Conservation (phyloP, 805 yeast species). For the Candida tibetensis region DNA sequence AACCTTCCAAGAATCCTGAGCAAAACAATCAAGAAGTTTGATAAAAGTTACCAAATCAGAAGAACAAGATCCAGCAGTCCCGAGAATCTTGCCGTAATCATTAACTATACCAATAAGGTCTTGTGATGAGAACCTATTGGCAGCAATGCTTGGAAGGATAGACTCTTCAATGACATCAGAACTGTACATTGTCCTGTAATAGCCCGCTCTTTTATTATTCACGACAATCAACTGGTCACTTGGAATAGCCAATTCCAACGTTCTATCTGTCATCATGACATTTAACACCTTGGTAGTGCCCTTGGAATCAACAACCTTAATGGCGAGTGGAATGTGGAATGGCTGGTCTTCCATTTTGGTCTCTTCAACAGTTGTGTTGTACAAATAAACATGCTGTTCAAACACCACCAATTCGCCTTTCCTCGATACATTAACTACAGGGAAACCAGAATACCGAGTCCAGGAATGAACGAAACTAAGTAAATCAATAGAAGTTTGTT, state of each 20-base stretch:
- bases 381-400: slow-evolving; percentile 39
- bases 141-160: slow-evolving; percentile 8
- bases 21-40: slow-evolving; percentile 24
- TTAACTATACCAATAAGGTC: slow-evolving; percentile 37
- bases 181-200: slow-evolving; percentile 10
- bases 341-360: slow-evolving; percentile 53
- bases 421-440: slow-evolving; percentile 42
- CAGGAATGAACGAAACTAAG: slow-evolving; percentile 55
- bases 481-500: slow-evolving; percentile 40
- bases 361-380: slow-evolving; percentile 18
- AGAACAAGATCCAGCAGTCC: slow-evolving; percentile 17
- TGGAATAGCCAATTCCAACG: slow-evolving; percentile 27
- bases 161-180: slow-evolving; percentile 6
- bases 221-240: slow-evolving; percentile 34
- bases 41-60: slow-evolving; percentile 32
- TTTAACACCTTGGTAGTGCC: slow-evolving; percentile 31
- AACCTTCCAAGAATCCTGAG: slow-evolving; percentile 18
- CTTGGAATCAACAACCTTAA: slow-evolving; percentile 30
- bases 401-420: slow-evolving; percentile 25
- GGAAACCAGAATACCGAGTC: slow-evolving; percentile 59
- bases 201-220: slow-evolving; percentile 35
- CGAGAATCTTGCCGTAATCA: slow-evolving; percentile 40
- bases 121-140: slow-evolving; percentile 18
- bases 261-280: slow-evolving; percentile 45
- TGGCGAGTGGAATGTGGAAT: slow-evolving; percentile 58